phyloP scores from a whole-genome alignment of 73 alveolate species.

The Blepharisma japonicum region DNA sequence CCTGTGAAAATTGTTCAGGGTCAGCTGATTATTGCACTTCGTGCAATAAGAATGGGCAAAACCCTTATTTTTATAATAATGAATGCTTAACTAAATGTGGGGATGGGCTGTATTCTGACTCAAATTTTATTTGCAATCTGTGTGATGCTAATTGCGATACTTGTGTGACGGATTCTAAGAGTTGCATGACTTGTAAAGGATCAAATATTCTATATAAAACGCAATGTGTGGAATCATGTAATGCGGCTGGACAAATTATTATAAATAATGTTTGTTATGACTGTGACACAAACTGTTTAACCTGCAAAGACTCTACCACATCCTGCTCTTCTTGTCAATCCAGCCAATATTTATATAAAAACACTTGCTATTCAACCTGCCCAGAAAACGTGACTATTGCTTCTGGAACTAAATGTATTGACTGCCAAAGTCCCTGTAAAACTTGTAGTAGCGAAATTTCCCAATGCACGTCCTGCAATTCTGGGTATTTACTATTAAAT shows the following conservation, averaged over 20 bases:
- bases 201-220: neutral
- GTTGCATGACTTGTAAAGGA: neutral
- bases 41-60: neutral
- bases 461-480: neutral
- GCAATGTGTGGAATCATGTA: neutral
- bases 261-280: neutral
- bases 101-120: neutral
- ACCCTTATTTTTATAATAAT: neutral
- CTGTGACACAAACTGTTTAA: neutral
- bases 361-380: neutral
- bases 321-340: neutral
- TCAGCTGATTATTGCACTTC: neutral
- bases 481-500: neutral
- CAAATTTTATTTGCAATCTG: neutral
- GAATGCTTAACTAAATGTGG: neutral
- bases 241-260: neutral
- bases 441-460: neutral
- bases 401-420: neutral
- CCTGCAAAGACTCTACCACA: neutral
- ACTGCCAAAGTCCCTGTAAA: neutral
- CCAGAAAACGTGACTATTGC: constrained; percentile 12
- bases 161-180: neutral
- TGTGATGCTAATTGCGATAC: neutral
- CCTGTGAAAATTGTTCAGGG: neutral
- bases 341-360: neutral